Conservation (phyloP, 306 rosid species). For the Glycyrrhiza uralensis region DNA sequence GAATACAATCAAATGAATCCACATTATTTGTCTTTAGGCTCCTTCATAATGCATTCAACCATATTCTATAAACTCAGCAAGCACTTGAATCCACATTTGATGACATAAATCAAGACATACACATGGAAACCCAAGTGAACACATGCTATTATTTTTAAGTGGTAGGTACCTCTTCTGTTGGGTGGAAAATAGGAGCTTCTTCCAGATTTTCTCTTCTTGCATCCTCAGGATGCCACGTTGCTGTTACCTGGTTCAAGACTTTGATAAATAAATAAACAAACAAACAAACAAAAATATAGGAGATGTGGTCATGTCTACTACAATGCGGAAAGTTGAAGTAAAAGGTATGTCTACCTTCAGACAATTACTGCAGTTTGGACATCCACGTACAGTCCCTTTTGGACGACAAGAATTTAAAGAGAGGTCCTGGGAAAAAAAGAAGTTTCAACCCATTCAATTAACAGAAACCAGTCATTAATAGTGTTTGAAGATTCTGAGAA, state of each 20-base stretch:
- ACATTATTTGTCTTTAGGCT: slow-evolving; percentile 55
- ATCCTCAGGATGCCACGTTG: slow-evolving; percentile 75
- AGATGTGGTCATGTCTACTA: slow-evolving; percentile 1
- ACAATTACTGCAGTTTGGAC: slow-evolving; percentile 61
- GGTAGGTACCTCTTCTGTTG: slow-evolving; percentile 72
- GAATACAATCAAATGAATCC: slow-evolving; percentile 21
- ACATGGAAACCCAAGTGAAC: slow-evolving; percentile 18
- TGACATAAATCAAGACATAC: slow-evolving; percentile 15
- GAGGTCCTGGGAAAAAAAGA: slow-evolving; percentile 42
- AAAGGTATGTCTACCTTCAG: slow-evolving; percentile 50
- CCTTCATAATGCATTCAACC: slow-evolving; percentile 45
- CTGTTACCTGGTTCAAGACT: slow-evolving; percentile 61
- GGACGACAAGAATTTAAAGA: slow-evolving; percentile 43
- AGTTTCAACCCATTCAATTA: background rate
- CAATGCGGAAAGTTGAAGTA: slow-evolving; percentile 15
- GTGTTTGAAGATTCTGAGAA: background rate
- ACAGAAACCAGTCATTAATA: slow-evolving; percentile 11
- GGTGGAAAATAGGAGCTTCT: slow-evolving; percentile 68
- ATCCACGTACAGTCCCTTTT: slow-evolving; percentile 60
- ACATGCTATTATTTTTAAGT: slow-evolving; percentile 14
- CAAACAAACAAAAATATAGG: slow-evolving; percentile 6
- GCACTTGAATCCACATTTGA: slow-evolving; percentile 17
- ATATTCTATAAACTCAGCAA: slow-evolving; percentile 20
- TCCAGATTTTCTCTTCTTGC: slow-evolving; percentile 53
- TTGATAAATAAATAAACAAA: slow-evolving; percentile 21